Percentiles rank a stretch among this genome's conserved stretches.
Conservation (phyloP, 1,284 basidiomycete genomes). For the Ganoderma boninense region DNA sequence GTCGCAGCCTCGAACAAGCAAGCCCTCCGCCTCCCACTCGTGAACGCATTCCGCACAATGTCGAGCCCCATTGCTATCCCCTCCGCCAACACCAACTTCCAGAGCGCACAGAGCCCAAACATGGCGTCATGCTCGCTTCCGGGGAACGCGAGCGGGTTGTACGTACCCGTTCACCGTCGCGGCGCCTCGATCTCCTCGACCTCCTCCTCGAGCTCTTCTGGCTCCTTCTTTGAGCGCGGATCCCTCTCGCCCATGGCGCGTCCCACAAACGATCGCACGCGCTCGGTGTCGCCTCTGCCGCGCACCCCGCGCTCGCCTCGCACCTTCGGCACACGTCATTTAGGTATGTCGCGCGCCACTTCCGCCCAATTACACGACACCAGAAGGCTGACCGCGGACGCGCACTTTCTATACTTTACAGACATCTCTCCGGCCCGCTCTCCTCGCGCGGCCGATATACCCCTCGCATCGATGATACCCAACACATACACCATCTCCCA, state of each 20-base stretch:
- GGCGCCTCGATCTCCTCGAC: constrained; percentile 28
- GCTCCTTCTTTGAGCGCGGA: constrained; percentile 11
- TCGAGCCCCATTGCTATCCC: constrained; percentile 40
- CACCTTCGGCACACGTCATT: background rate
- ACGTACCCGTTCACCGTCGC: constrained; percentile 41
- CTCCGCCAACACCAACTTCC: constrained; percentile 17
- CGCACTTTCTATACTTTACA: constrained; percentile 4
- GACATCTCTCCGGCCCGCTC: constrained; percentile 4
- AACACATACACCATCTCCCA: constrained; percentile 26
- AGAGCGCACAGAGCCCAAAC: constrained; percentile 8
- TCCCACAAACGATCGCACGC: constrained; percentile 2
- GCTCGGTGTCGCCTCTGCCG: constrained; percentile 18
- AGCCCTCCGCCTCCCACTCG: background rate
- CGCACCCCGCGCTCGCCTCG: constrained; percentile 7
- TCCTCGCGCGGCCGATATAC: constrained; percentile 31
- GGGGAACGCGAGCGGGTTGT: constrained; percentile 24
- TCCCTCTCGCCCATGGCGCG: background rate
- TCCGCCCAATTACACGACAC: too few relatives aligned
- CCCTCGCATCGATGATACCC: constrained; percentile 35
- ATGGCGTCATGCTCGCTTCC: constrained; percentile 26
- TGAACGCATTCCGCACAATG: constrained; percentile 29
- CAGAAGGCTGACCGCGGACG: constrained; percentile 5
- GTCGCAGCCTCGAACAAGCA: background rate
- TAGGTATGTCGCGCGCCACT: constrained; percentile 15
- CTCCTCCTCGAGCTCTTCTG: constrained; percentile 21